Evolutionary conservation across 495 filamentous ascomycete genomes (phyloP).

Genomic region (Penicillium ucsense): DNA sequence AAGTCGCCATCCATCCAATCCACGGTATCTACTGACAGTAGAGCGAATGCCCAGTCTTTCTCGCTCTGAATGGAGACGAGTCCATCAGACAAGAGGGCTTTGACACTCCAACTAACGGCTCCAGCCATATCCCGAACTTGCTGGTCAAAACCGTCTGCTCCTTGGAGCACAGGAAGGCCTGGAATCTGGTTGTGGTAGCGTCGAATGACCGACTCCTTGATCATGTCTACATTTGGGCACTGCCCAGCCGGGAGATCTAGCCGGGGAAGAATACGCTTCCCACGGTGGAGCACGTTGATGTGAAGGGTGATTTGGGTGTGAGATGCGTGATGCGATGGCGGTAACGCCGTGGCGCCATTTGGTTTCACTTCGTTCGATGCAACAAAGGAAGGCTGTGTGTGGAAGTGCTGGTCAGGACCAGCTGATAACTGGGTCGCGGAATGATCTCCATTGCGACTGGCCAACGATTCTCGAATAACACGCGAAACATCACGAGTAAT

Average conservation of each 20-base stretch:
- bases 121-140: slow-evolving; percentile 12
- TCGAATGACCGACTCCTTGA: slow-evolving; percentile 24
- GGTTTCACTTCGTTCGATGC: slow-evolving; percentile 4
- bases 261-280: slow-evolving; percentile 32
- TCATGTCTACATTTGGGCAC: slow-evolving; percentile 23
- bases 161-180: slow-evolving; percentile 7
- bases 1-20: slow-evolving; percentile 47
- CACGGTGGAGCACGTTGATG: slow-evolving; percentile 33
- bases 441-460: slow-evolving; percentile 14
- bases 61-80: slow-evolving; percentile 27
- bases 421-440: slow-evolving; percentile 5
- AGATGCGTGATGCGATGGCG: background rate
- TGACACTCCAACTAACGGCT: slow-evolving; percentile 24
- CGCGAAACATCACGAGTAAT: slow-evolving; percentile 36
- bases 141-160: slow-evolving; percentile 4
- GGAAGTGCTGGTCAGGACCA: slow-evolving; percentile 12
- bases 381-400: slow-evolving; percentile 8
- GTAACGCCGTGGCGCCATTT: background rate
- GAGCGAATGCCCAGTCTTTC: slow-evolving; percentile 36
- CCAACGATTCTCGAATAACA: slow-evolving; percentile 31
- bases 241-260: slow-evolving; percentile 29
- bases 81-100: slow-evolving; percentile 33
- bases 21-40: slow-evolving; percentile 31
- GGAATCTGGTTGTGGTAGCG: slow-evolving; percentile 28
- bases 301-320: slow-evolving; percentile 22